Evolutionary conservation across 345 rosid species (phyloP), one percentile per base, ranked within the genome.

Genomic region (Geranium brycei): DNA sequence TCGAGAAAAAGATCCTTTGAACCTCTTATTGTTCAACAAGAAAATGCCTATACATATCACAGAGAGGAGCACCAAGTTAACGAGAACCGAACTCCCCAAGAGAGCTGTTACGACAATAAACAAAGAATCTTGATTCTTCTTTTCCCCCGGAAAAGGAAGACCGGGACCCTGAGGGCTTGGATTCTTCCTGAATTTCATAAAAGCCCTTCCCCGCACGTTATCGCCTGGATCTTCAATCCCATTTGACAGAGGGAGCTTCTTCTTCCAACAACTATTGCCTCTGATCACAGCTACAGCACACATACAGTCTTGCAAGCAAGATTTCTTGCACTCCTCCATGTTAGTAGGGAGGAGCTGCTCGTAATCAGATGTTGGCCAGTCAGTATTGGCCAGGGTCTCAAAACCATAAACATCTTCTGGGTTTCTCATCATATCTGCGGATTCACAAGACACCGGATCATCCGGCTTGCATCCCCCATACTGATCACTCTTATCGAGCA

Each of bases 271-370:
- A 4, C 0, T 15, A 0, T 10, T 18, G 41, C 56, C 64, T 15
- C 65, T 38, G 4, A 64, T 65, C 8, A 69, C 15, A 5, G 72
- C 72, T 2, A 64, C 81, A 38, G 58, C 70, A 28, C 86, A 82
- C 23, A 77, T 58, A 67, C 86, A 82, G 47, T 82, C 86, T 4
- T 67, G 41, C 64, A 69, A 4, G 64, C 85, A 81, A 58, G 80
- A 35, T 11, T 62, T 32, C n/a, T 14, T 35, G 69, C 82, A 78
- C 2, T 81, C 62, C 13, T 72, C 77, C 38, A 31, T 31, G 14
- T 15, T 68, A 17, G 4, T 69, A 62, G 72, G 61, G n/a, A 7
- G 1, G 2, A 64, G 60, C 19, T 2, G 15, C 11, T 56, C 78
- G 23, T 73, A 81, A 59, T 78, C 80, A 41, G 75, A 62, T 12